Evolutionary conservation across 768 basidiomycete genomes (phyloP).

Genomic region (Calvatia gigantea): DNA sequence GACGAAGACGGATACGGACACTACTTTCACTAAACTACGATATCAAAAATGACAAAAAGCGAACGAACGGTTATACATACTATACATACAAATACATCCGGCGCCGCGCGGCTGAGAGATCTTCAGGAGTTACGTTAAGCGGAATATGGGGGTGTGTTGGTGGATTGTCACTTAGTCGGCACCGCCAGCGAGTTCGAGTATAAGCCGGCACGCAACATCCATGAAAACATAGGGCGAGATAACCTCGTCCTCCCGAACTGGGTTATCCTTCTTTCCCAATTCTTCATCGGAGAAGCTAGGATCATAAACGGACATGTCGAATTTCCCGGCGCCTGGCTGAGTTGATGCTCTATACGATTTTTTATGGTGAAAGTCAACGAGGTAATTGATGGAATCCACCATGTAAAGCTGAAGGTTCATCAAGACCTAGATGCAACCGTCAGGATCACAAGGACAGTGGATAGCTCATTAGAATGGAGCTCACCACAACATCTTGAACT

Average conservation of each 20-base stretch:
- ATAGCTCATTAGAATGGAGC: conserved; percentile 23
- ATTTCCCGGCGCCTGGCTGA: conserved; percentile 65
- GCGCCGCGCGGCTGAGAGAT: not conserved
- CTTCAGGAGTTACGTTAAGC: not conserved
- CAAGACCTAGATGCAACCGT: conserved; percentile 55
- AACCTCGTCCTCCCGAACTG: conserved; percentile 55
- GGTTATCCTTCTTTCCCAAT: conserved; percentile 35
- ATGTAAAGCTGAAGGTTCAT: conserved; percentile 98
- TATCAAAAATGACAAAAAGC: not conserved
- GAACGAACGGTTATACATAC: not conserved
- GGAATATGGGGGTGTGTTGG: not conserved
- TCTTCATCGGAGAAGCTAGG: conserved; percentile 41
- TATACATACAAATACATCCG: conserved; percentile 5
- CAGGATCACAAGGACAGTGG: not conserved
- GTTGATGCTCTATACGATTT: conserved; percentile 82
- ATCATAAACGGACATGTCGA: conserved; percentile 60
- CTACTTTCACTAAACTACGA: not conserved
- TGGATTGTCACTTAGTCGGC: conserved; percentile 22
- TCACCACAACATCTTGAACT: conserved; percentile 88
- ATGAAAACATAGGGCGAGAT: conserved; percentile 93
- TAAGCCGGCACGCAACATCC: conserved; percentile 91
- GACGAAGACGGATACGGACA: too few relatives aligned
- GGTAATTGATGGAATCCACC: conserved; percentile 93
- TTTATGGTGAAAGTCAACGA: conserved; percentile 98
- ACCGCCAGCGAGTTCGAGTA: conserved; percentile 85